These are phyloP conservation scores for Plasmodium vivax DNA, from an alignment of 169 alveolate species.

Conservation along the genomic window DNA sequence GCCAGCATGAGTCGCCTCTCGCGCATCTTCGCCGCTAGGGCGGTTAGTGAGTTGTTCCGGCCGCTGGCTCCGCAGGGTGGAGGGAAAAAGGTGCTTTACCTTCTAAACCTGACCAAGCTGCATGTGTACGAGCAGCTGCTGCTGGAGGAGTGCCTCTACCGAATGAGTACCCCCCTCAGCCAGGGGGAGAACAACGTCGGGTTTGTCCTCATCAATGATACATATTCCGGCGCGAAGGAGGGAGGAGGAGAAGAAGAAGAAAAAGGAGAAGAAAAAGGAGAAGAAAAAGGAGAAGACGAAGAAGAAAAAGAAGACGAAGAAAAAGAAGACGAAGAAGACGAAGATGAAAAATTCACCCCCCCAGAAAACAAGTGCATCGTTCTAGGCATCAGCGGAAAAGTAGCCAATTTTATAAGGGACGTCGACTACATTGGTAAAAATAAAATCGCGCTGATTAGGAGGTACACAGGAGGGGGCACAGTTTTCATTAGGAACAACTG, in stretches of 20 bases:
- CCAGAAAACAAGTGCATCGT: conserved; percentile 72
- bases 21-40: background rate
- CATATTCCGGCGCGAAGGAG: background rate
- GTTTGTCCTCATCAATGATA: conserved; percentile 35
- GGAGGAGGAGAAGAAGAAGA: background rate
- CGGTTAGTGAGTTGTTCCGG: conserved; percentile 2
- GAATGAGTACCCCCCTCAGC: conserved; percentile 30
- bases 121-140: conserved; percentile 68
- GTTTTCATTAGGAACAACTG: conserved; percentile 79
- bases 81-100: conserved; percentile 25
- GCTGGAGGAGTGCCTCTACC: conserved; percentile 49
- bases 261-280: background rate
- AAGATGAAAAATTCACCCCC: no score
- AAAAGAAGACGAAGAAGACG: background rate
- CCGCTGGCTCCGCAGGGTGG: background rate
- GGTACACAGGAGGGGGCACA: conserved; percentile 88
- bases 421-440: conserved; percentile 48
- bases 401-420: conserved; percentile 74
- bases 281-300: background rate
- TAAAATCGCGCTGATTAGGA: conserved; percentile 72
- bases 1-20: background rate
- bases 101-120: conserved; percentile 20
- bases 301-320: background rate
- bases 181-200: conserved; percentile 46
- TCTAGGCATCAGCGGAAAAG: conserved; percentile 81